These are phyloP conservation scores for Apiospora pterosperma DNA, from an alignment of 2,329 filamentous ascomycete genomes.

Conservation along the genomic window DNA sequence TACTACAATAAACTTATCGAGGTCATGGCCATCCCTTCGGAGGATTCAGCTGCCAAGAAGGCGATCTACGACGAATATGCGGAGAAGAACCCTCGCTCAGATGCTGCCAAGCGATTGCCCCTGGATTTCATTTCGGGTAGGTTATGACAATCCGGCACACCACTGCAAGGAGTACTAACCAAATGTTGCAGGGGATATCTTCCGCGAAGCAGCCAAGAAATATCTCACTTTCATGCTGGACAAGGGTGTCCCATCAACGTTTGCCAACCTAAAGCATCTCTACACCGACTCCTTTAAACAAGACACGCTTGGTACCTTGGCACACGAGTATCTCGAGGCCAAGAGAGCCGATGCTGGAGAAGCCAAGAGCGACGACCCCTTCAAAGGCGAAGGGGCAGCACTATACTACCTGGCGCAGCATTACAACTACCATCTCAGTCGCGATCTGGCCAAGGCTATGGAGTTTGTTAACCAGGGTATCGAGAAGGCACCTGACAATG, in stretches of 20 bases:
- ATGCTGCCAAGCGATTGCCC: constrained; percentile 81
- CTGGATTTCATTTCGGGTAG: constrained; percentile 80
- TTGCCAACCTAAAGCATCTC: constrained; percentile 92
- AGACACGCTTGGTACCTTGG: constrained; percentile 69
- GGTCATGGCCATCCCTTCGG: constrained; percentile 58
- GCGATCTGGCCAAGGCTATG: constrained; percentile 77
- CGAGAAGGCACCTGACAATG: constrained; percentile 71
- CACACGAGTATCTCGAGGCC: constrained; percentile 71
- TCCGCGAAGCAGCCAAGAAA: constrained; percentile 69
- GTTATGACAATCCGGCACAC: constrained; percentile 13
- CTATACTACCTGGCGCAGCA: constrained; percentile 95
- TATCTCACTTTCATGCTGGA: constrained; percentile 84
- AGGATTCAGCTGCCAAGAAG: constrained; percentile 62
- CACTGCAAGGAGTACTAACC: constrained; percentile 4
- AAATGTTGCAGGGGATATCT: constrained; percentile 61
- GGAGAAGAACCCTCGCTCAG: constrained; percentile 74
- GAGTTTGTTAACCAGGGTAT: constrained; percentile 83
- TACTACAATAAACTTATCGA: constrained; percentile 81
- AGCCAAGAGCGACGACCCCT: constrained; percentile 39
- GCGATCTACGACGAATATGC: constrained; percentile 81
- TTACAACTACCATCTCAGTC: constrained; percentile 88
- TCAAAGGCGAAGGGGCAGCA: constrained; percentile 70
- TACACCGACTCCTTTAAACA: constrained; percentile 79
- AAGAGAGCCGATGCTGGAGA: constrained; percentile 41
- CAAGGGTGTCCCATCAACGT: constrained; percentile 92